Evolutionary conservation across 2,329 filamentous ascomycete genomes (phyloP), one percentile per base, ranked within the genome.

Genomic region (Arachnomyces sp.): DNA sequence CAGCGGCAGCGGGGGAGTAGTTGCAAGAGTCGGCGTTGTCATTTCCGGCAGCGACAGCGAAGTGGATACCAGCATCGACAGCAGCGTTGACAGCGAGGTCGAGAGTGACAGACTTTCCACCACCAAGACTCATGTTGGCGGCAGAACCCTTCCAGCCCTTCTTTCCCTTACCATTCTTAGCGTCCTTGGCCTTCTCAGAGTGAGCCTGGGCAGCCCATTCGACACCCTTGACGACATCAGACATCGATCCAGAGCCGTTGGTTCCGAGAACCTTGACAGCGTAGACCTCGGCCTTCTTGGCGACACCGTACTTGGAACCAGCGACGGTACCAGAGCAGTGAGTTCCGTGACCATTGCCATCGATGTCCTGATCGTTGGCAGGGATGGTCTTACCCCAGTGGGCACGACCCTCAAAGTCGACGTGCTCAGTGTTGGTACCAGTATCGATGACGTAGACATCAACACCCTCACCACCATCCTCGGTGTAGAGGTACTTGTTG

Each of bases 401-500:
- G 54, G 93, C 92, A 65, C 92, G 89, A 47, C 86, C 92, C 69
- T 94, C 90, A 50, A 98, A 98, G 70, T 98, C 92, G 53, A 94
- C 88, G 72, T 98, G 92, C 36, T 90, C 78, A 52, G 74, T 66
- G 73, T 95, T 95, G 75, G 85, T 94, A 58, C 92, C 93, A 42
- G 92, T 98, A 71, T 98, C 92, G 59, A 98, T 94, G 50, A 98
- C 84, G 61, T 98, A 98, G 60, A 92, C 92, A 67, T 98, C 92
- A 53, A 98, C 92, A 64, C 92, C 93, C 74, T 96, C 89, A 63
- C 92, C 92, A 60, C 84, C 90, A 40, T 93, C 83, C 42, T 77
- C 74, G 42, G 88, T 77, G 65, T 92, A 98, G 29, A 96, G 77
- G 74, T 98, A 98, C 73, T 96, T 95, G 79, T 95, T 96, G 73